A percentile compares a stretch with the other conserved stretches of the same genome.
phyloP scores from a whole-genome alignment of 2,329 filamentous ascomycete species.

The Fusarium neocosmosporiellum region DNA sequence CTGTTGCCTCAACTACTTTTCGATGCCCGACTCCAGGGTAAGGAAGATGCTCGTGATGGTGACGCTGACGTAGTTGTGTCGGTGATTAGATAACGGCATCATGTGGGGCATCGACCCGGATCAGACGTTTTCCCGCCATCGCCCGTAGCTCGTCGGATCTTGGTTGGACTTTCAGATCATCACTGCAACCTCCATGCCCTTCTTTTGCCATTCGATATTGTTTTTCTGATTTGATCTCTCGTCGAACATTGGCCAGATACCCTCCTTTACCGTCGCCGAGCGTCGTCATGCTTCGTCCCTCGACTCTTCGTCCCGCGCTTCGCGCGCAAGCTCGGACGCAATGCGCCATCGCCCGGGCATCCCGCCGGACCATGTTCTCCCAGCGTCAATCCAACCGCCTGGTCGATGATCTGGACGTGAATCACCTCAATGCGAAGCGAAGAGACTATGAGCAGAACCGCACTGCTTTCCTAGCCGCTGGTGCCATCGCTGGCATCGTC shows the following conservation, averaged over 20 bases:
- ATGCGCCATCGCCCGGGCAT: constrained; percentile 35
- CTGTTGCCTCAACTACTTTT: not conserved
- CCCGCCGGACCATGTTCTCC: constrained; percentile 46
- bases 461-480: constrained; percentile 63
- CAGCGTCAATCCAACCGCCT: constrained; percentile 48
- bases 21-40: constrained; percentile 24
- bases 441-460: constrained; percentile 63
- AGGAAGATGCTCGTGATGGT: constrained; percentile 15
- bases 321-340: constrained; percentile 36
- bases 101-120: constrained; percentile 20
- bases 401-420: constrained; percentile 62
- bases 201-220: constrained; percentile 10
- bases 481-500: constrained; percentile 61
- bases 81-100: constrained; percentile 3
- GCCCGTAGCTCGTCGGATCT: constrained; percentile 15
- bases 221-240: not conserved
- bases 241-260: not conserved
- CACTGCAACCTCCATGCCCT: constrained; percentile 2
- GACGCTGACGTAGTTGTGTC: constrained; percentile 29
- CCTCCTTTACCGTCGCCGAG: constrained; percentile 4
- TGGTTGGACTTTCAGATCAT: constrained; percentile 7
- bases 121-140: constrained; percentile 34
- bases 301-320: constrained; percentile 46
- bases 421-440: constrained; percentile 58
- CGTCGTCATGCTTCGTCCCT: constrained; percentile 46